These are phyloP conservation scores for Fusarium redolens DNA, from an alignment of 2,329 filamentous ascomycete genomes.

Conservation along the genomic window DNA sequence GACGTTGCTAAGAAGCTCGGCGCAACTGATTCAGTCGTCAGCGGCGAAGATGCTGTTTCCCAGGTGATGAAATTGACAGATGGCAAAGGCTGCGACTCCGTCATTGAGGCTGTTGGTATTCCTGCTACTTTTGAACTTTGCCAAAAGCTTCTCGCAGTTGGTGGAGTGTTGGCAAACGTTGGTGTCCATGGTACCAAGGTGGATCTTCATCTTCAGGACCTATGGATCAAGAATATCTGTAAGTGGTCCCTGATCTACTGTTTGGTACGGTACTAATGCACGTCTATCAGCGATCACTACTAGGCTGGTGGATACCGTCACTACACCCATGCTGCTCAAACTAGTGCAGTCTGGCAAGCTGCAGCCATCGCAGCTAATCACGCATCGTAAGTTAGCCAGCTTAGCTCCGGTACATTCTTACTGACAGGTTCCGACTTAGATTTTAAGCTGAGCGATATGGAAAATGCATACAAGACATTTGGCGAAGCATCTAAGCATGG, in stretches of 20 bases:
- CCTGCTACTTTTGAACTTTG: constrained; percentile 64
- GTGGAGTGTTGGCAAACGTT: constrained; percentile 67
- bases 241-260: constrained; percentile 34
- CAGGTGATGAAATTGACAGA: constrained; percentile 58
- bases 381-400: constrained; percentile 52
- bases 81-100: constrained; percentile 65
- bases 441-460: constrained; percentile 37
- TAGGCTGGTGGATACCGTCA: constrained; percentile 58
- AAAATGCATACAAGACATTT: constrained; percentile 36
- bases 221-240: constrained; percentile 67
- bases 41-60: constrained; percentile 49
- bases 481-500: constrained; percentile 32
- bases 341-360: constrained; percentile 56
- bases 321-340: constrained; percentile 62
- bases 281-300: constrained; percentile 56
- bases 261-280: background rate
- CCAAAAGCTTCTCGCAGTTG: constrained; percentile 64
- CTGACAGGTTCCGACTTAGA: background rate
- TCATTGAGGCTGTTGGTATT: constrained; percentile 68
- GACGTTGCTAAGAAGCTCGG: constrained; percentile 60
- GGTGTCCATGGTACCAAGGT: constrained; percentile 68
- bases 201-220: constrained; percentile 61
- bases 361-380: constrained; percentile 57
- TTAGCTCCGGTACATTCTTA: rapidly evolving
- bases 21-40: constrained; percentile 58